phyloP scores from a whole-genome alignment of 192 early-diverging fungal species.

The Lobosporangium transversale region DNA sequence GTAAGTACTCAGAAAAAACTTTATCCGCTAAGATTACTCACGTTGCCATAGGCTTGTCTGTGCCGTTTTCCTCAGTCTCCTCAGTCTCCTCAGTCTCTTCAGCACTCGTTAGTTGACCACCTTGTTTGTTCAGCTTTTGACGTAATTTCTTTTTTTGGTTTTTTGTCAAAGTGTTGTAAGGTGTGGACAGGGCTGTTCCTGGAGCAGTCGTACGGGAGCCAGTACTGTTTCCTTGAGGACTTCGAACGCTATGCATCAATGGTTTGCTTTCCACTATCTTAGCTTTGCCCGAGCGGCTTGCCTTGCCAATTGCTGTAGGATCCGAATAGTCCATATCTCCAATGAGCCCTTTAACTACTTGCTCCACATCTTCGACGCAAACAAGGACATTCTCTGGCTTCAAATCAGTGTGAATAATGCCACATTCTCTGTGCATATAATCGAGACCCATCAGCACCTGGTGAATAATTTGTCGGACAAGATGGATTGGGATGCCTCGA shows the following conservation, averaged over 20 bases:
- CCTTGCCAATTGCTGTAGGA: conserved; percentile 39
- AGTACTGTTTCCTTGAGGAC: neutral
- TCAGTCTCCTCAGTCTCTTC: conserved; percentile 25
- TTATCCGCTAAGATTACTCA: no score
- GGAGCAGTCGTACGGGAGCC: neutral
- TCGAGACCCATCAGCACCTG: conserved; percentile 94
- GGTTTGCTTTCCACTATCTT: conserved; percentile 44
- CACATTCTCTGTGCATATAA: conserved; percentile 93
- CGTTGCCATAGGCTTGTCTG: conserved; percentile 25
- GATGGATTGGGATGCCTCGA: conserved; percentile 82
- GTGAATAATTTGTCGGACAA: conserved; percentile 92
- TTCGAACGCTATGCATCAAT: conserved; percentile 14
- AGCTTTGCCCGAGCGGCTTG: conserved; percentile 39
- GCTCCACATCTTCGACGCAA: conserved; percentile 87
- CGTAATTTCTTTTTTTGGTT: conserved; percentile 51
- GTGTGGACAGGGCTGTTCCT: conserved; percentile 16
- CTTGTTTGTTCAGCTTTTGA: conserved; percentile 44
- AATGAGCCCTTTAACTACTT: conserved; percentile 68
- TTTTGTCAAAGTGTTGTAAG: conserved; percentile 48
- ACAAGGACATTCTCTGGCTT: conserved; percentile 98
- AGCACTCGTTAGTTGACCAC: conserved; percentile 1
- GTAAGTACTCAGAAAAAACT: no score
- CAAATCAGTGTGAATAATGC: conserved; percentile 97
- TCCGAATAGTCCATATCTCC: conserved; percentile 59
- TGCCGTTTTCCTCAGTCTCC: conserved; percentile 5